Evolutionary conservation across 495 filamentous ascomycete genomes (phyloP).

Genomic region (Neurospora sp.): DNA sequence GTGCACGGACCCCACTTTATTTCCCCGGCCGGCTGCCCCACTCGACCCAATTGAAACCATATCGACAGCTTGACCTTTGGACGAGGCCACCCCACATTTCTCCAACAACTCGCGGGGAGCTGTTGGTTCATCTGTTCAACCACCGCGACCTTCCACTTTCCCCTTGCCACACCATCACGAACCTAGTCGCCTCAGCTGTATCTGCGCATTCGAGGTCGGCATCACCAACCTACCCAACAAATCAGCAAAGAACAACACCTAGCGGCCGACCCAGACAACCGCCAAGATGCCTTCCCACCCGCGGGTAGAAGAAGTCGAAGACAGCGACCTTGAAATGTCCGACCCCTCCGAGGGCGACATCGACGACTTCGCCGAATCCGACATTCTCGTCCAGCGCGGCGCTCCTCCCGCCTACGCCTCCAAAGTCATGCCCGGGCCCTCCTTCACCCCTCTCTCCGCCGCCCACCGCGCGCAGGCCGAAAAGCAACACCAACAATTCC

Average conservation of each 20-base stretch:
- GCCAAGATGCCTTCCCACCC: constrained; percentile 64
- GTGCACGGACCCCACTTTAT: constrained; percentile 18
- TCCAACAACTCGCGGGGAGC: background rate
- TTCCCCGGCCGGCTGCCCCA: constrained; percentile 1
- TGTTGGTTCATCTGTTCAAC: background rate
- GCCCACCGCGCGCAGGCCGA: constrained; percentile 4
- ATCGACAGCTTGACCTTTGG: constrained; percentile 3
- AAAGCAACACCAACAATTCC: background rate
- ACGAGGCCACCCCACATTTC: constrained; percentile 3
- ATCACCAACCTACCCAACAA: background rate
- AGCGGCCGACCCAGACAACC: background rate
- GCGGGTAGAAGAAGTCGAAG: constrained; percentile 79
- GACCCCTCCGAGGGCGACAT: constrained; percentile 66
- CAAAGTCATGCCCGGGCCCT: background rate
- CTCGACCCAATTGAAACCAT: constrained; percentile 1
- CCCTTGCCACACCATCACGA: background rate
- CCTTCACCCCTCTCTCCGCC: constrained; percentile 4
- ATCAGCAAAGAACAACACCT: too few species aligned
- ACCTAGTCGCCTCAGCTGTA: background rate
- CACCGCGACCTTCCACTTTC: background rate
- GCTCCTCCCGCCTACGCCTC: constrained; percentile 7
- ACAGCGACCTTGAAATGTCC: constrained; percentile 64
- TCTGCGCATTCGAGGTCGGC: background rate
- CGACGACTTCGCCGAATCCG: constrained; percentile 41
- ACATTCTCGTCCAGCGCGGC: constrained; percentile 25